Evolutionary conservation across 192 early-diverging fungal genomes (phyloP), one percentile per base, ranked within the genome.

Genomic region (Entrophospora sp.): DNA sequence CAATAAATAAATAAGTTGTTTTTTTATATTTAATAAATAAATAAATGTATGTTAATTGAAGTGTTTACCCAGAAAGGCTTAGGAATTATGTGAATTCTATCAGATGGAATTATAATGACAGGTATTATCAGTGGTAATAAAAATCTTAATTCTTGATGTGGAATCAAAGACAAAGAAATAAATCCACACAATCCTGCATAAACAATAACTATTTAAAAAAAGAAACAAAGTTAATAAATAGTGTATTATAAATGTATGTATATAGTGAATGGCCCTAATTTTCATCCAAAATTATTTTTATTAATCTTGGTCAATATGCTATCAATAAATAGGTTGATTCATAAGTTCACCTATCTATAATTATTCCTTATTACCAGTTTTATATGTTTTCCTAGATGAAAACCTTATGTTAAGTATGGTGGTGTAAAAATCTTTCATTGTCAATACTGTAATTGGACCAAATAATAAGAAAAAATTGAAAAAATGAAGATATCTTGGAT

Each of bases 111-210:
- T 18, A 85, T 22, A 3, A 84, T 72, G 1, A 89, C 42, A 10
- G 80, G 80, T 2, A 86, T 69, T 1, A 91, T 73, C 45, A 88
- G 52, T 5, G 90, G 92, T 5, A 85, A 66, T 3, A 94, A 64
- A 61, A 94, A 94, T 14, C 92, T 73, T 8, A 88, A 81, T 66
- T 94, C 92, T 70, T 94, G 90, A 67, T 94, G 92, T 35, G 85
- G 86, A 30, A 84, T 83, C 0, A 71, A 14, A 5, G 90, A 91
- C 2, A 94, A 67, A 9, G 80, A 34, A 2, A 45, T 49, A 7
- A 85, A 71, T 3, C 81, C 77, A 56, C 64, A 75, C 1, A 79
- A 31, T 0, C 77, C 67, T 8, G 72, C 70, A 38, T 73, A 72
- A 7, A 68, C 27, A n/a, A 77, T 36, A 22, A 84, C 84, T 84